Conservation (phyloP, 805 yeast genomes). For the Cephaloascus fragrans region DNA sequence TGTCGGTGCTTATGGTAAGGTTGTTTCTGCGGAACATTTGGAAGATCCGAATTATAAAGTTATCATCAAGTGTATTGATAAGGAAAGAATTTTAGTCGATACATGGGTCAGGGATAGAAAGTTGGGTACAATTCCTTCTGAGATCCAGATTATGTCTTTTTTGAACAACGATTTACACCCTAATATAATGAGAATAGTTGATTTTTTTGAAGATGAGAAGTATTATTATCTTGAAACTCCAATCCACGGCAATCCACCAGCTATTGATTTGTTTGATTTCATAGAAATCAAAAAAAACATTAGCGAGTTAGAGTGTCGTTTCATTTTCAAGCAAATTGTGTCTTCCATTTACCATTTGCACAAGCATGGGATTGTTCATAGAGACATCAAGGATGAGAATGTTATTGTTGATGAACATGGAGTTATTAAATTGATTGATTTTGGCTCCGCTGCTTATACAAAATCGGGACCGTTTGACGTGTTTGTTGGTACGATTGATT, state of each 20-base stretch:
- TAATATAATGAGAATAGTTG: slow-evolving; percentile 75
- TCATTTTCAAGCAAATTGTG: slow-evolving; percentile 70
- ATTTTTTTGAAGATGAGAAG: slow-evolving; percentile 86
- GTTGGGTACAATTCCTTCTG: slow-evolving; percentile 93
- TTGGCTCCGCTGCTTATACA: slow-evolving; percentile 89
- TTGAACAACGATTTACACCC: slow-evolving; percentile 74
- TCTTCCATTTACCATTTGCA: slow-evolving; percentile 79
- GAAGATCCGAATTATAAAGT: slow-evolving; percentile 55
- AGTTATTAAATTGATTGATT: slow-evolving; percentile 78
- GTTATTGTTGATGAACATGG: slow-evolving; percentile 80
- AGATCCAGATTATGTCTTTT: slow-evolving; percentile 87
- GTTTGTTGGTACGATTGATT: slow-evolving; percentile 94
- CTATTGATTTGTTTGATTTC: slow-evolving; percentile 85
- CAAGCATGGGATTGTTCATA: slow-evolving; percentile 77
- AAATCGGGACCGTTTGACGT: slow-evolving; percentile 93
- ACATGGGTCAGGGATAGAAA: slow-evolving; percentile 94
- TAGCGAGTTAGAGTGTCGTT: slow-evolving; percentile 69
- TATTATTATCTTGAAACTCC: slow-evolving; percentile 89
- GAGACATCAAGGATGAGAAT: slow-evolving; percentile 94
- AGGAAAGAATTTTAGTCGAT: slow-evolving; percentile 88
- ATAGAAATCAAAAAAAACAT: slow-evolving; percentile 79
- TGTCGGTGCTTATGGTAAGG: slow-evolving; percentile 95
- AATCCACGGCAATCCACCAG: slow-evolving; percentile 83
- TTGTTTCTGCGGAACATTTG: slow-evolving; percentile 64
- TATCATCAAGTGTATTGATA: slow-evolving; percentile 82